phyloP scores from a whole-genome alignment of 2,329 filamentous ascomycete species.

The Ceratocystis variospora region DNA sequence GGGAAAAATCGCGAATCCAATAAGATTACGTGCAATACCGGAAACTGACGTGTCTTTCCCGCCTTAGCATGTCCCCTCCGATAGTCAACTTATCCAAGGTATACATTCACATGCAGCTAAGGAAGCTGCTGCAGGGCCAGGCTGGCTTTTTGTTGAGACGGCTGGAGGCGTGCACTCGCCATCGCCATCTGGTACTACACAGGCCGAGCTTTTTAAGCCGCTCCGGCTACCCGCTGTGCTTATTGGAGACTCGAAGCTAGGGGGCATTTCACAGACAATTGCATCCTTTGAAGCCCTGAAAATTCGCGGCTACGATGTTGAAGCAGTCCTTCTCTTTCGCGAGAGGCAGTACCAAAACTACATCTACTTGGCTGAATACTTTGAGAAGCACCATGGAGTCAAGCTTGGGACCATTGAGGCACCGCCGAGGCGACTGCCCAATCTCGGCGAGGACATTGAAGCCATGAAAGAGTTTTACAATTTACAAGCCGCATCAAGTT shows the following conservation, averaged over 20 bases:
- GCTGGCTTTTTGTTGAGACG: constrained; percentile 63
- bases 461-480: constrained; percentile 53
- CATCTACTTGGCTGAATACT: constrained; percentile 53
- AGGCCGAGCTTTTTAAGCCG: constrained; percentile 64
- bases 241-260: constrained; percentile 60
- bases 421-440: constrained; percentile 38
- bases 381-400: constrained; percentile 44
- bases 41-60: background rate
- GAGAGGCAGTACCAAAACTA: constrained; percentile 54
- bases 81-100: constrained; percentile 36
- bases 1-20: constrained; percentile 1
- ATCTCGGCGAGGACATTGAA: constrained; percentile 36
- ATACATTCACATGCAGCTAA: constrained; percentile 34
- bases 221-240: constrained; percentile 61
- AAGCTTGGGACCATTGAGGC: constrained; percentile 41
- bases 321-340: constrained; percentile 54
- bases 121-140: constrained; percentile 31
- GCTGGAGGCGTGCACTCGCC: constrained; percentile 74
- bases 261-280: constrained; percentile 69
- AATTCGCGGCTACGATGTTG: constrained; percentile 66
- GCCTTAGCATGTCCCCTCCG: constrained; percentile 35
- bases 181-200: constrained; percentile 57
- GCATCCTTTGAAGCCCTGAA: constrained; percentile 66
- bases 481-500: constrained; percentile 28
- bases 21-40: background rate